These are phyloP conservation scores for Coemansia nantahalensis DNA, from an alignment of 192 early-diverging fungal genomes.

Conservation along the genomic window DNA sequence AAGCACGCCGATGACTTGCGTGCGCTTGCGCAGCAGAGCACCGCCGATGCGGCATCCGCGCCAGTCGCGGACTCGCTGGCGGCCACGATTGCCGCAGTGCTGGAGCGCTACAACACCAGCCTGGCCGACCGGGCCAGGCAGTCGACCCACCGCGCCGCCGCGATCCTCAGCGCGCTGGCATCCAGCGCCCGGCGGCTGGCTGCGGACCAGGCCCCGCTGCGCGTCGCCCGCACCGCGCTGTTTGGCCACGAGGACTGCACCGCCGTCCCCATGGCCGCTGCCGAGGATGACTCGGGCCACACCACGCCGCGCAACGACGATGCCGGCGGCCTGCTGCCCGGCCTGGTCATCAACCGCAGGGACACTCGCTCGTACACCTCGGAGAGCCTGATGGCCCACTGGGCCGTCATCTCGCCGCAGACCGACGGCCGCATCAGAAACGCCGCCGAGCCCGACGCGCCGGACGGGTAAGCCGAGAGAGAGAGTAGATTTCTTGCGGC, in stretches of 20 bases:
- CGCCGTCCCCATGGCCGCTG: conserved; percentile 7
- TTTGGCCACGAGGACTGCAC: conserved; percentile 42
- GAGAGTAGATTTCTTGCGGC: too few species aligned
- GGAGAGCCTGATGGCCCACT: conserved; percentile 51
- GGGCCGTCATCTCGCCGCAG: conserved; percentile 57
- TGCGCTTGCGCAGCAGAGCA: conserved; percentile 13
- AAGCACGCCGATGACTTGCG: conserved; percentile 35
- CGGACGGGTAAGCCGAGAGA: too few species aligned
- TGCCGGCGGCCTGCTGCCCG: conserved; percentile 29
- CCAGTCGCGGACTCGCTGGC: conserved; percentile 5
- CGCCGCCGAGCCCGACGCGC: too few species aligned
- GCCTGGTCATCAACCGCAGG: conserved; percentile 40
- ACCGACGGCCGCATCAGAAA: conserved; percentile 57
- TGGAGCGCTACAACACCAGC: conserved; percentile 20
- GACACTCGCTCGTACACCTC: conserved; percentile 22
- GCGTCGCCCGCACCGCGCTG: conserved; percentile 32
- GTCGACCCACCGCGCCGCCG: conserved; percentile 8
- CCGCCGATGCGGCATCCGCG: too few species aligned
- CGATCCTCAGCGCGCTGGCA: conserved; percentile 18
- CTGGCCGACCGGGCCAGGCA: conserved; percentile 16
- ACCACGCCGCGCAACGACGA: conserved; percentile 29
- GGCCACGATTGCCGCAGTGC: conserved; percentile 16
- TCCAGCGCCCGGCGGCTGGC: conserved; percentile 30
- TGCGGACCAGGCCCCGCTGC: conserved; percentile 26
- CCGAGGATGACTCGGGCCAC: conserved; percentile 10